Conservation (phyloP, 2,329 filamentous ascomycete genomes). For the Balansia obtecta region DNA sequence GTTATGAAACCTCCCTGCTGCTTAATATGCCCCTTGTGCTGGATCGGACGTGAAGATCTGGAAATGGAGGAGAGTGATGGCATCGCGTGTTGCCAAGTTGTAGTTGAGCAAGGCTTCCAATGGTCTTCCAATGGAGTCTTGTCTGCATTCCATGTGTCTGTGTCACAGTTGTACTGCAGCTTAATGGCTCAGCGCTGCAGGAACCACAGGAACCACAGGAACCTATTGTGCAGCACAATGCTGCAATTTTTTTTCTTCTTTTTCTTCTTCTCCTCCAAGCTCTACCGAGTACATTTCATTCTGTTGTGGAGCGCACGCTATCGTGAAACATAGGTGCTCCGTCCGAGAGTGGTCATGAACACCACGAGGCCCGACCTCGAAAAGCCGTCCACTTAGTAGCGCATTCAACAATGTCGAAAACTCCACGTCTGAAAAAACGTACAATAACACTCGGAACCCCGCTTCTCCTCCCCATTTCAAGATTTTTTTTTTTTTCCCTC, state of each 20-base stretch:
- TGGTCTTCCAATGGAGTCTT: not conserved
- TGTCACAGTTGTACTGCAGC: not conserved
- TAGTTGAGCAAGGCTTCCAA: not conserved
- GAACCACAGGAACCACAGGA: too few species aligned
- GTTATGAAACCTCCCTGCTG: too few species aligned
- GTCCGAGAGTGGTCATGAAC: not conserved
- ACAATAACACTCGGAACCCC: too few species aligned
- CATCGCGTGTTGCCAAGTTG: not conserved
- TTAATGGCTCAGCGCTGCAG: too few species aligned
- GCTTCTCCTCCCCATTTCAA: too few species aligned
- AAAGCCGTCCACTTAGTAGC: not conserved
- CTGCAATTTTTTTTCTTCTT: not conserved
- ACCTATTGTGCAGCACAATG: too few species aligned
- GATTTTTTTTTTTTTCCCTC: too few species aligned
- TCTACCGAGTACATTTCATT: too few species aligned
- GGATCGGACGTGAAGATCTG: not conserved
- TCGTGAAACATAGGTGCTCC: not conserved
- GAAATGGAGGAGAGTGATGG: not conserved
- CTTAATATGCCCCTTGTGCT: too few species aligned
- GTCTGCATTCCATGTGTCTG: not conserved
- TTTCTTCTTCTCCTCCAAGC: too few species aligned
- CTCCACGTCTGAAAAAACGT: not conserved
- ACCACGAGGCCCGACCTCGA: not conserved
- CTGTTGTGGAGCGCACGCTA: not conserved
- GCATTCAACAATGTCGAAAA: not conserved